Evolutionary conservation across 2,329 filamentous ascomycete genomes (phyloP).

Genomic region (Paraconiothyrium sp.): DNA sequence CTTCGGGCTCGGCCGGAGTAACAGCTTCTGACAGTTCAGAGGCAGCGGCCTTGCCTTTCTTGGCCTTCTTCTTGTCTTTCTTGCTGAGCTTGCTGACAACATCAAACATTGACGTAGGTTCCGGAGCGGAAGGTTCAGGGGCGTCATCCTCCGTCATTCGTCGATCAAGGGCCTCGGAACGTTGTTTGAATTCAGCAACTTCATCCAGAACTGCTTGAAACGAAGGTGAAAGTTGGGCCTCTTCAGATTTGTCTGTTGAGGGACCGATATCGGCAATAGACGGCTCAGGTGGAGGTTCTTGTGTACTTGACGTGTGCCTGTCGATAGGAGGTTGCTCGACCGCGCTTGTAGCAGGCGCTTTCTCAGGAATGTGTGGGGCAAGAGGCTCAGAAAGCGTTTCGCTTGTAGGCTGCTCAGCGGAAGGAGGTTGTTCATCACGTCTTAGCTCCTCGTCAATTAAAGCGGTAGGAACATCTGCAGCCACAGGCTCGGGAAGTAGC

Average conservation of each 20-base stretch:
- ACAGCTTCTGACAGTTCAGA: conserved; percentile 30
- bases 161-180: conserved; percentile 38
- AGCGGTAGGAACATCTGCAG: conserved; percentile 14
- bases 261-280: conserved; percentile 8
- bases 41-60: conserved; percentile 30
- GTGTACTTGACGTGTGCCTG: conserved; percentile 6
- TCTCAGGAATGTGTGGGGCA: background rate
- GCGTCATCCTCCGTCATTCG: conserved; percentile 24
- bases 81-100: conserved; percentile 39
- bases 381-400: background rate
- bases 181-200: conserved; percentile 36
- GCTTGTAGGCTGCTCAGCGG: background rate
- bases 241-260: background rate
- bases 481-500: conserved; percentile 1
- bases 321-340: conserved; percentile 14
- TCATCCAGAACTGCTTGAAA: conserved; percentile 39
- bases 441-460: background rate
- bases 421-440: conserved; percentile 9
- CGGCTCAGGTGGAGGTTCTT: background rate
- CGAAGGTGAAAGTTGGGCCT: conserved; percentile 33
- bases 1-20: conserved; percentile 34
- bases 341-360: conserved; percentile 2
- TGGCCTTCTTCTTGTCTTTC: conserved; percentile 41
- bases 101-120: conserved; percentile 37
- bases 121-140: conserved; percentile 21